Evolutionary conservation across 805 yeast genomes (phyloP).

Genomic region (Ogataea methanolica): DNA sequence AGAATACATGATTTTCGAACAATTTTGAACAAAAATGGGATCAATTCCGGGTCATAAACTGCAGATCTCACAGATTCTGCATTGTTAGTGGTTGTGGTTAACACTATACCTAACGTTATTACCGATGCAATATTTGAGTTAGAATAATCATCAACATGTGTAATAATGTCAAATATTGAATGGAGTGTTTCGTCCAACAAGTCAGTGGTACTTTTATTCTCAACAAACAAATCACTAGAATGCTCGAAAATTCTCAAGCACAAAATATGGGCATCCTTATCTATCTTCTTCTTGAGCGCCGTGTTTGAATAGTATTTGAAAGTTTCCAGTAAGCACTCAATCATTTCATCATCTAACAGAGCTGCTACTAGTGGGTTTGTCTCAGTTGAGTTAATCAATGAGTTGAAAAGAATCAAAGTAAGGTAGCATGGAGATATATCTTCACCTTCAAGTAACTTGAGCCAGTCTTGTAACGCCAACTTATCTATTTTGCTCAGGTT

Average conservation of each 20-base stretch:
- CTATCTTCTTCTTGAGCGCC: no score
- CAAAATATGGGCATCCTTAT: no score
- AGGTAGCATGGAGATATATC: slow-evolving; percentile 3
- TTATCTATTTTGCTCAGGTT: slow-evolving; percentile 9
- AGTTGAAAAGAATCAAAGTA: slow-evolving; percentile 4
- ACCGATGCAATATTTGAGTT: slow-evolving; percentile 3
- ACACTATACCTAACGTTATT: slow-evolving; percentile 9
- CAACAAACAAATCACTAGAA: no score
- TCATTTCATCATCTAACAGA: slow-evolving; percentile 1
- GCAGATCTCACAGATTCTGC: background rate
- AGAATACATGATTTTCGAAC: slow-evolving; percentile 9
- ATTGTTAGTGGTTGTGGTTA: slow-evolving; percentile 4
- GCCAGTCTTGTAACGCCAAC: slow-evolving; percentile 14
- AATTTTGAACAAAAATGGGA: slow-evolving; percentile 7
- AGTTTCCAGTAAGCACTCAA: background rate
- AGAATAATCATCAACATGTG: background rate
- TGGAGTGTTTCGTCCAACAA: no score
- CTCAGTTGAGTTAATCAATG: background rate
- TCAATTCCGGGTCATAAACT: slow-evolving; percentile 4
- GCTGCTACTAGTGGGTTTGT: background rate
- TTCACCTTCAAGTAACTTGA: slow-evolving; percentile 2
- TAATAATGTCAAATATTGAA: background rate
- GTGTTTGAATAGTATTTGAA: no score
- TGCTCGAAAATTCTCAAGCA: no score
- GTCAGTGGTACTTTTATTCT: no score